phyloP scores from a whole-genome alignment of 768 basidiomycete species.

The Boletus rex-veris region DNA sequence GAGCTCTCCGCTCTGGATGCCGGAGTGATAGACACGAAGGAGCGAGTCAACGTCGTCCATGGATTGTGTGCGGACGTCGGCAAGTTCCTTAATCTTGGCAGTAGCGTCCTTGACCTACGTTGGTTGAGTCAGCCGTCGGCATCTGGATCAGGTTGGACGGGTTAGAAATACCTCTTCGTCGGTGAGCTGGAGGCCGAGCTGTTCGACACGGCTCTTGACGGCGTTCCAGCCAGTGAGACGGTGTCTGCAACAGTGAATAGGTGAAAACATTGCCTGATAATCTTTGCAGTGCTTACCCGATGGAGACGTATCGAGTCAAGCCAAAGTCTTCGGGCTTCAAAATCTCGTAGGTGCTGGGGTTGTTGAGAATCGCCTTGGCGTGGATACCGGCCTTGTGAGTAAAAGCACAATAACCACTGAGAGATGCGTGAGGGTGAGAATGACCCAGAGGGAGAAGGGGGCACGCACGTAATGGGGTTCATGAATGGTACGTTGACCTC shows the following conservation, averaged over 20 bases:
- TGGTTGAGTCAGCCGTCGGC: conserved; percentile 1
- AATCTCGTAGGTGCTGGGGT: conserved; percentile 99
- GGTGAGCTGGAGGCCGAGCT: conserved; percentile 82
- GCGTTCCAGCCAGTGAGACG: conserved; percentile 99
- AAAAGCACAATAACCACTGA: conserved; percentile 97
- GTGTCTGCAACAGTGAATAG: conserved; percentile 48
- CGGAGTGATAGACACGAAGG: conserved; percentile 92
- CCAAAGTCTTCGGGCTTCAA: conserved; percentile 99
- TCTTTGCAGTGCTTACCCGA: conserved; percentile 53
- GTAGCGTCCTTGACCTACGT: conserved; percentile 93
- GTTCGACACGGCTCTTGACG: conserved; percentile 98
- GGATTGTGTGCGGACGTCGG: conserved; percentile 95
- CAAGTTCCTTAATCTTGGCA: conserved; percentile 98
- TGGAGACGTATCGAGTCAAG: conserved; percentile 94
- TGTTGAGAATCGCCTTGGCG: conserved; percentile 99
- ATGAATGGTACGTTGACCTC: conserved; percentile 97
- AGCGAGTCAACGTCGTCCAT: conserved; percentile 99
- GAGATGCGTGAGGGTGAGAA: not conserved
- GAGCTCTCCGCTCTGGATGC: conserved; percentile 88
- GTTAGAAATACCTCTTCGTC: conserved; percentile 69
- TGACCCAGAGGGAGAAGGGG: not conserved
- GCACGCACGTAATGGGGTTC: conserved; percentile 82
- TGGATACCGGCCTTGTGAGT: conserved; percentile 99
- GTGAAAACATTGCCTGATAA: not conserved
- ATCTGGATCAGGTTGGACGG: not conserved